Conservation (phyloP, 495 filamentous ascomycete genomes). For the Talaromyces proteolyticus region DNA sequence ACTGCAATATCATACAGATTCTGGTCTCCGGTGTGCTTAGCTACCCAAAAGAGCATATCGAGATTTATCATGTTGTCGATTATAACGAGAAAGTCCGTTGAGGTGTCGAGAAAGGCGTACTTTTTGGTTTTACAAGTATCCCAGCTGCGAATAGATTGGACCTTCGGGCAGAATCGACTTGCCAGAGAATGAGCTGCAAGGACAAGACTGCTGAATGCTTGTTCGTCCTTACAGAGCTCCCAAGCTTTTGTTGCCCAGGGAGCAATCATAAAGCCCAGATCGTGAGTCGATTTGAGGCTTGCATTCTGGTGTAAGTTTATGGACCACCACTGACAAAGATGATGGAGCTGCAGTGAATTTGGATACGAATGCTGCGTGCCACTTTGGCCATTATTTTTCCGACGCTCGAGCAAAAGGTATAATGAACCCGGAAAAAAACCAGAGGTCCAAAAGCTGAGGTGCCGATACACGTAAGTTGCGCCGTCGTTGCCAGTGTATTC, state of each 20-base stretch:
- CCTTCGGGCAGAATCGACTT: constrained; percentile 23
- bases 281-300: constrained; percentile 29
- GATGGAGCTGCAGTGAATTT: constrained; percentile 16
- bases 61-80: constrained; percentile 45
- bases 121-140: constrained; percentile 23
- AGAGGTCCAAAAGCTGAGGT: constrained; percentile 27
- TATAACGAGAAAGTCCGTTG: constrained; percentile 28
- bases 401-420: constrained; percentile 24
- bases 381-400: constrained; percentile 7
- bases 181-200: constrained; percentile 31
- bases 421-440: constrained; percentile 34
- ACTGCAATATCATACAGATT: constrained; percentile 25
- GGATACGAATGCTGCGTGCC: background rate
- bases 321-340: constrained; percentile 31
- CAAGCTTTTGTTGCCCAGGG: constrained; percentile 30
- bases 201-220: constrained; percentile 20
- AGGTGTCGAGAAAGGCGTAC: constrained; percentile 22
- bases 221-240: constrained; percentile 24
- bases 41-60: constrained; percentile 39
- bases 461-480: constrained; percentile 22
- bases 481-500: constrained; percentile 22
- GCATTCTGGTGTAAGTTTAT: constrained; percentile 27
- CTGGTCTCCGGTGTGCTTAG: constrained; percentile 20
- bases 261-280: constrained; percentile 41
- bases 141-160: constrained; percentile 34